A percentile compares a stretch with the other conserved stretches of the same genome.
phyloP scores from a whole-genome alignment of 495 filamentous ascomycete genomes.

The Hyaloscypha variabilis region DNA sequence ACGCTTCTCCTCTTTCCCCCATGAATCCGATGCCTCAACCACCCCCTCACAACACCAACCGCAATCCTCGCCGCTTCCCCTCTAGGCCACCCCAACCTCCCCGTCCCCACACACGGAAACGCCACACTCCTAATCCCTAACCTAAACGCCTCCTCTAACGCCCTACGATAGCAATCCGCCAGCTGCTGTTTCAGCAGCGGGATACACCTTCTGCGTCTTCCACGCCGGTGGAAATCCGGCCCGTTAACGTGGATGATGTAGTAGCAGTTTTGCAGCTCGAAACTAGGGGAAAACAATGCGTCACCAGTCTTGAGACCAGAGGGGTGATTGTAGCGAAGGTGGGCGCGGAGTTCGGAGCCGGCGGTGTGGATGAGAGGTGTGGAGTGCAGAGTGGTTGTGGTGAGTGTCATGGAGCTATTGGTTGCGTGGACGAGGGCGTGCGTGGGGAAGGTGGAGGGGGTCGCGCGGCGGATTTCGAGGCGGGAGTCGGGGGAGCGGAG shows the following conservation, averaged over 20 bases:
- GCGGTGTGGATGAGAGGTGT: not conserved
- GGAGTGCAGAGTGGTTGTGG: not conserved
- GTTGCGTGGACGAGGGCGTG: slow-evolving; percentile 1
- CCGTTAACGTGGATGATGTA: slow-evolving; percentile 4
- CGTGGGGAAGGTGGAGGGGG: not conserved
- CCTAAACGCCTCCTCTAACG: slow-evolving; percentile 5
- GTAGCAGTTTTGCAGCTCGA: not conserved
- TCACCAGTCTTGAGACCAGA: not conserved
- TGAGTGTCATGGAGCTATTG: not conserved
- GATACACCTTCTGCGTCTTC: not conserved
- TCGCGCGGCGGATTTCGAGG: not conserved
- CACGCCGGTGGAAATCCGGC: slow-evolving; percentile 1
- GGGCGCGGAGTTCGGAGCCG: not conserved
- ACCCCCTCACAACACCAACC: not conserved
- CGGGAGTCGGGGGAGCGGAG: not conserved
- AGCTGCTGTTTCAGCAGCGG: slow-evolving; percentile 6
- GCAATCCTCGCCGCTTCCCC: not conserved
- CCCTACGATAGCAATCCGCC: slow-evolving; percentile 11
- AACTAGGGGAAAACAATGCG: not conserved
- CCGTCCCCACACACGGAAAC: slow-evolving; percentile 7
- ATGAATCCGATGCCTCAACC: slow-evolving; percentile 6
- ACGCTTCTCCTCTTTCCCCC: not conserved
- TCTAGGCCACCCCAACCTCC: not conserved
- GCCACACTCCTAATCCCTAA: not conserved
- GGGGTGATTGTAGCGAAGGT: not conserved